A percentile compares a stretch with the other conserved stretches of the same genome.
Conservation (phyloP, 2,329 filamentous ascomycete genomes). For the Mycosphaerella arachidis region DNA sequence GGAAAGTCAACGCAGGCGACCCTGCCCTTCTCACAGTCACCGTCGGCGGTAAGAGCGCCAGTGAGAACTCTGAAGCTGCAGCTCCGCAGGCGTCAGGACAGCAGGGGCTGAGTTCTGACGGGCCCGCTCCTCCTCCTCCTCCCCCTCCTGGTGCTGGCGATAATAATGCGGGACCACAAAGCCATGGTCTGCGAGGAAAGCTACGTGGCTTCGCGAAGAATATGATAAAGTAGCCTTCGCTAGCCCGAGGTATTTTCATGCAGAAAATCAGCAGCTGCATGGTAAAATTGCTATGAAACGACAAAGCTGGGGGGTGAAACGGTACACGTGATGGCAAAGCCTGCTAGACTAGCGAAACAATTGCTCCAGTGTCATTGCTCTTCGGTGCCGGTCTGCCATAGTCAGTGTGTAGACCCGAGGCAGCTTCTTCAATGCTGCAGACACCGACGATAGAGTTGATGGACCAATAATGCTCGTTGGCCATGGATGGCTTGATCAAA, state of each 20-base stretch:
- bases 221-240: constrained; percentile 1
- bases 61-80: constrained; percentile 4
- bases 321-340: neutral
- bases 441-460: neutral
- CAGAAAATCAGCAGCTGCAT: neutral
- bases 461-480: neutral
- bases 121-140: constrained; percentile 18
- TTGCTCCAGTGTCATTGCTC: neutral
- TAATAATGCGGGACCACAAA: neutral
- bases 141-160: neutral
- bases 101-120: constrained; percentile 8
- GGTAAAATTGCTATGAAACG: neutral
- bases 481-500: neutral
- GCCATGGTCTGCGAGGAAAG: constrained; percentile 6
- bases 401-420: too few relatives aligned
- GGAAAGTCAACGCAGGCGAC: constrained; percentile 46
- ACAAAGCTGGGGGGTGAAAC: neutral
- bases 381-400: neutral
- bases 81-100: constrained; percentile 1
- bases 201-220: constrained; percentile 8
- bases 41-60: constrained; percentile 18
- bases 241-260: neutral
- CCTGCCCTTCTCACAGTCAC: constrained; percentile 40
- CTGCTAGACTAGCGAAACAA: neutral
- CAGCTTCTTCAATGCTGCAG: too few relatives aligned